phyloP scores from a whole-genome alignment of 768 basidiomycete genomes.

The Tricholoma terreum region DNA sequence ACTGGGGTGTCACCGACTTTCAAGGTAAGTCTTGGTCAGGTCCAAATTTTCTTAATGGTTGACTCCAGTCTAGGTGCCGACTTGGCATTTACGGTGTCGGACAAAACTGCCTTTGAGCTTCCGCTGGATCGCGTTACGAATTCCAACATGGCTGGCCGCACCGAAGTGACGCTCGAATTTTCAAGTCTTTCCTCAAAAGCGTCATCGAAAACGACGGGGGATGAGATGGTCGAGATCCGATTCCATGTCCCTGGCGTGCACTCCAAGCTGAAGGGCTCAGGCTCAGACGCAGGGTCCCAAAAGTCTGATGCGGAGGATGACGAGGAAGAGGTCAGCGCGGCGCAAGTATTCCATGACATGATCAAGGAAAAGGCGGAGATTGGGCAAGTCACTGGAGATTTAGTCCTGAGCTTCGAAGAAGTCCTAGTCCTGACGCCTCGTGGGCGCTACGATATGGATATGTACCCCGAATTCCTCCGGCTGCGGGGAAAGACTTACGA shows the following conservation, averaged over 20 bases:
- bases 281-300: conserved; percentile 72
- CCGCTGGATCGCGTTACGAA: conserved; percentile 87
- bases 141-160: conserved; percentile 95
- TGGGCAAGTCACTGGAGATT: conserved; percentile 85
- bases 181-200: conserved; percentile 46
- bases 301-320: conserved; percentile 66
- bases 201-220: conserved; percentile 43
- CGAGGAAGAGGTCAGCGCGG: conserved; percentile 82
- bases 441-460: conserved; percentile 96
- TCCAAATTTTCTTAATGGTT: background rate
- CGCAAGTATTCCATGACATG: conserved; percentile 93
- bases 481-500: conserved; percentile 99
- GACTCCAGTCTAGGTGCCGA: conserved; percentile 66
- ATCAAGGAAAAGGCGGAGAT: conserved; percentile 97
- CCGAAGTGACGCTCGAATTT: conserved; percentile 99
- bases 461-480: conserved; percentile 93
- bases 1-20: conserved; percentile 96
- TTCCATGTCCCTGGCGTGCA: conserved; percentile 90
- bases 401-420: conserved; percentile 93
- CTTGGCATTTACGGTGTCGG: conserved; percentile 85
- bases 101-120: conserved; percentile 85
- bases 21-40: conserved; percentile 57
- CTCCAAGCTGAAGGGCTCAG: conserved; percentile 50
- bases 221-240: conserved; percentile 94
- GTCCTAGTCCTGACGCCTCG: conserved; percentile 93